Conservation (phyloP, 2,329 filamentous ascomycete species). For the Nothomitra cinnamomea region DNA sequence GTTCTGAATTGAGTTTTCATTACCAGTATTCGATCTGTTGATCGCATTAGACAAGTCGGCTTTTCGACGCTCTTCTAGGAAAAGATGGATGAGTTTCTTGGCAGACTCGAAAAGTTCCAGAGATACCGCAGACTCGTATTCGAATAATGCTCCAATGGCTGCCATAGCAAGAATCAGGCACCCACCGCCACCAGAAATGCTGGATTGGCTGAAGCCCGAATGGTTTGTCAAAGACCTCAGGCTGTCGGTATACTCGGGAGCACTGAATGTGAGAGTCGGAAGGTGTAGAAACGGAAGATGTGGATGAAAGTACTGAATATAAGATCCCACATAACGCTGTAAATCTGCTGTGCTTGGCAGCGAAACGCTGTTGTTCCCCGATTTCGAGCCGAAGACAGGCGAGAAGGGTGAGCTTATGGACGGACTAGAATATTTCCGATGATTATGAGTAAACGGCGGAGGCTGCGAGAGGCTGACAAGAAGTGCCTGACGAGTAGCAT, state of each 20-base stretch:
- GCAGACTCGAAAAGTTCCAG: constrained; percentile 80
- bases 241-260: constrained; percentile 45
- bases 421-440: constrained; percentile 42
- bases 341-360: constrained; percentile 73
- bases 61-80: constrained; percentile 79
- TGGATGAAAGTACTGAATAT: constrained; percentile 83
- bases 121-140: constrained; percentile 63
- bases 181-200: constrained; percentile 57
- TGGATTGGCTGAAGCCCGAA: constrained; percentile 33
- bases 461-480: constrained; percentile 44
- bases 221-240: constrained; percentile 26
- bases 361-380: constrained; percentile 20
- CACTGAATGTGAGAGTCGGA: constrained; percentile 79
- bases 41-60: constrained; percentile 54
- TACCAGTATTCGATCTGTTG: constrained; percentile 32
- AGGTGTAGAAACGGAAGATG: constrained; percentile 91
- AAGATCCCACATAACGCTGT: constrained; percentile 77
- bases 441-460: constrained; percentile 32
- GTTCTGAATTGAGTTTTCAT: constrained; percentile 50
- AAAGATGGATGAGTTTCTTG: constrained; percentile 88
- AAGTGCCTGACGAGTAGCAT: constrained; percentile 45
- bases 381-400: constrained; percentile 16
- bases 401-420: constrained; percentile 36
- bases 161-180: constrained; percentile 80
- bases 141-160: constrained; percentile 73